Evolutionary conservation across 768 basidiomycete genomes (phyloP).

Genomic region (Fomitopsis serialis): DNA sequence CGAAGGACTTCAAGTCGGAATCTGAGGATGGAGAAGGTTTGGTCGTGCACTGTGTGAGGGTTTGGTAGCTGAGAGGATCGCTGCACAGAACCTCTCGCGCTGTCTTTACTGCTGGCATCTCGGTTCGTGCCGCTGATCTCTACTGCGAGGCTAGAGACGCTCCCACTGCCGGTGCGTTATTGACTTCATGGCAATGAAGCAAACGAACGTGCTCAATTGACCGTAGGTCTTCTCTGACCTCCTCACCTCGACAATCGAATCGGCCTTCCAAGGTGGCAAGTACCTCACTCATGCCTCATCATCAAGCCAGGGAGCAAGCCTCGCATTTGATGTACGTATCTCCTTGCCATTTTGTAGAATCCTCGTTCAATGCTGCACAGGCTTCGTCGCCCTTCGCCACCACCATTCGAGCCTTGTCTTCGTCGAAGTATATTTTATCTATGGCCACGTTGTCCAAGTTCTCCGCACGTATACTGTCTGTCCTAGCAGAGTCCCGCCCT

Average conservation of each 20-base stretch:
- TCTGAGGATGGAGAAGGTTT: constrained; percentile 36
- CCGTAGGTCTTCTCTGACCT: constrained; percentile 30
- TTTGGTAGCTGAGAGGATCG: background rate
- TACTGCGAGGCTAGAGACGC: constrained; percentile 47
- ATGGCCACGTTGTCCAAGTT: constrained; percentile 21
- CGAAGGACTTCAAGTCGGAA: constrained; percentile 60
- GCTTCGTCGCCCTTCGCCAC: constrained; percentile 7
- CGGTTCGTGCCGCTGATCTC: constrained; percentile 55
- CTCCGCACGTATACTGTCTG: constrained; percentile 17
- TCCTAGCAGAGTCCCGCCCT: constrained; percentile 20
- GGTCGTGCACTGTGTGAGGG: background rate
- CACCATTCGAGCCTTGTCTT: constrained; percentile 12
- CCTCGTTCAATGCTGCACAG: constrained; percentile 1
- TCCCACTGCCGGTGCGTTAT: constrained; percentile 46
- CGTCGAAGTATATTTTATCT: constrained; percentile 17
- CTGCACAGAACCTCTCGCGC: constrained; percentile 18
- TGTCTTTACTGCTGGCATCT: constrained; percentile 44
- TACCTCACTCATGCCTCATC: constrained; percentile 38
- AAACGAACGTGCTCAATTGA: background rate
- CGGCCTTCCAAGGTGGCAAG: constrained; percentile 50
- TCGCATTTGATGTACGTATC: constrained; percentile 13
- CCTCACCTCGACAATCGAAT: constrained; percentile 38
- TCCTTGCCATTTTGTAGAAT: background rate
- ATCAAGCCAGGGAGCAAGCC: constrained; percentile 13
- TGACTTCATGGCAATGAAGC: background rate